phyloP scores from a whole-genome alignment of 768 basidiomycete genomes.

The Tricholoma flavovirens region DNA sequence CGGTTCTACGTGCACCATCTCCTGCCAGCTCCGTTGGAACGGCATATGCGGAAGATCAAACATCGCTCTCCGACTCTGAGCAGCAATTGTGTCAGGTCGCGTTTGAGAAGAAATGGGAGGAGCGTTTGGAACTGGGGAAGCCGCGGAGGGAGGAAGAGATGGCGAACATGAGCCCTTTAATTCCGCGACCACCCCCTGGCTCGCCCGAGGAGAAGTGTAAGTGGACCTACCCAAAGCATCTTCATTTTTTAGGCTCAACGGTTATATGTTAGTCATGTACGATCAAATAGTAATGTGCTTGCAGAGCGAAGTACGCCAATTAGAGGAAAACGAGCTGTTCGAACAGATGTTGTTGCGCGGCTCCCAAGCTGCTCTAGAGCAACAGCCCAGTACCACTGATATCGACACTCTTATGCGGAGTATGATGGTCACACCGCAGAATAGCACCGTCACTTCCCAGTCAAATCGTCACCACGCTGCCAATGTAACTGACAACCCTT shows the following conservation, averaged over 20 bases:
- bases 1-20: conserved; percentile 43
- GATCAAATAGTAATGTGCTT: conserved; percentile 33
- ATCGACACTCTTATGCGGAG: conserved; percentile 46
- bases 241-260: neutral
- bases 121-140: conserved; percentile 30
- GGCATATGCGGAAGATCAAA: conserved; percentile 39
- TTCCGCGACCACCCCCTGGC: conserved; percentile 23
- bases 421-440: conserved; percentile 40
- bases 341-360: conserved; percentile 43
- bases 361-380: conserved; percentile 39
- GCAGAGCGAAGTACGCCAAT: conserved; percentile 29
- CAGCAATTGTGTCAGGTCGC: conserved; percentile 26
- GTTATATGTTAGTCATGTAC: conserved; percentile 21
- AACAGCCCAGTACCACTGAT: conserved; percentile 37
- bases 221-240: neutral
- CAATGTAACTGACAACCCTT: conserved; percentile 27
- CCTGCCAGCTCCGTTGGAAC: conserved; percentile 50
- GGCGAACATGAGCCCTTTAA: conserved; percentile 34
- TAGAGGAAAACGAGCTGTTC: conserved; percentile 45
- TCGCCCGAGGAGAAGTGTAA: conserved; percentile 31
- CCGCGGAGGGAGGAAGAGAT: conserved; percentile 35
- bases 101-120: conserved; percentile 41
- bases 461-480: conserved; percentile 11
- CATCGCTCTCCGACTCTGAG: conserved; percentile 41
- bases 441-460: conserved; percentile 5